Base-by-base conservation (phyloP, 345 rosid genomes). In the Barbarea vulgaris region DNA sequence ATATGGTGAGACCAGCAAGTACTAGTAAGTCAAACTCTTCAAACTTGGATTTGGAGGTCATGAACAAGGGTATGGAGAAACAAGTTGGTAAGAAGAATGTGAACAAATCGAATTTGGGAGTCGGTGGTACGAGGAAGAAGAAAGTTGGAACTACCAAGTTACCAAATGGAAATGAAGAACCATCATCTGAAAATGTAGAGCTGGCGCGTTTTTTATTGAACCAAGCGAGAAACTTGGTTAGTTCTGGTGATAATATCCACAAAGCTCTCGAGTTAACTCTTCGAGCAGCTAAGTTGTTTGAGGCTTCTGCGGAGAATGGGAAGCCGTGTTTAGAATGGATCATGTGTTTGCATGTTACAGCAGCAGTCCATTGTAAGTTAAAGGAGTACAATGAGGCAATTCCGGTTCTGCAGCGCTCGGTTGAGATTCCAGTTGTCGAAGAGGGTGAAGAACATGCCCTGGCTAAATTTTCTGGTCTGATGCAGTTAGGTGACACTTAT, bases 401-500 rank as follows among this genome's bases (percentile, higher is more conserved):
- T 71, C 90, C 96, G 19, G 83, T 89, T 77, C 93, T 94, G 8
- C 84, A 87, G 74, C 87, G 64, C n/a, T 85, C 98, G 1, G 80
- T 89, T 37, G 85, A 88, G 83, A 94, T 94, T 64, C 95, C 93
- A 5, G 71, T 50, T 50, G 62, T 84, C 11, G 88, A 88, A 64
- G 82, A 88, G 48, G 90, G 95, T 11, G 90, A 90, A 84, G 87
- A 89, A 42, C 97, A 90, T 46, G 91, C 95, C 24, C 85, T 94
- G 13, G 97, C 97, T 12, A 91, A 86, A 81, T 94, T 94, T 77
- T 88, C 96, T 3, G 90, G 98, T 50, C 83, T 88, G 67, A 93
- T 93, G 98, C 98, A 93, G 75, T 80, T 93, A 85, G 96, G 98
- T 66, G 98, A 94, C 78, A 86, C 92, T 60, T 87, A 90, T 56